These are phyloP conservation scores for Sporobolomyces phaffii DNA, from an alignment of 768 basidiomycete genomes.

Conservation along the genomic window DNA sequence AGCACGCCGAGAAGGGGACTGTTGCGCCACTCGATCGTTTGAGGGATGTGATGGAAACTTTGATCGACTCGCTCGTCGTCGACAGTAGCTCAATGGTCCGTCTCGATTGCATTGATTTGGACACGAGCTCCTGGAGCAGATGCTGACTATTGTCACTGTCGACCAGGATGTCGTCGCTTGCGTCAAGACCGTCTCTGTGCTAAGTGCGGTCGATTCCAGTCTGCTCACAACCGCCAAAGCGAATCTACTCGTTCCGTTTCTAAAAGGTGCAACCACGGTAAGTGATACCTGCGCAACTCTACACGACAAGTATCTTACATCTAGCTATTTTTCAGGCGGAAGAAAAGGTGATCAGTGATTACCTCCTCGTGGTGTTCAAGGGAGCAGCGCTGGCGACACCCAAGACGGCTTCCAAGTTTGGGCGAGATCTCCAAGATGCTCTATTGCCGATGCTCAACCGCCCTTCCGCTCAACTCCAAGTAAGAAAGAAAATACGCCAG, in stretches of 20 bases:
- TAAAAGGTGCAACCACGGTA: constrained; percentile 75
- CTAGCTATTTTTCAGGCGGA: constrained; percentile 68
- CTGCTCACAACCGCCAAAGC: constrained; percentile 79
- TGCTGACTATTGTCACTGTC: too few species aligned
- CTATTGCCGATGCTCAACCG: constrained; percentile 89
- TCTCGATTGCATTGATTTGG: constrained; percentile 49
- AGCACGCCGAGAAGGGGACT: constrained; percentile 55
- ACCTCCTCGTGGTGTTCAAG: constrained; percentile 80
- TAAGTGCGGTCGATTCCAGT: constrained; percentile 73
- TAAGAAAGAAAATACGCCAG: too few species aligned
- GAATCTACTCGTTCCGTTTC: constrained; percentile 76
- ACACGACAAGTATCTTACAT: too few species aligned
- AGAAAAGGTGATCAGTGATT: constrained; percentile 75
- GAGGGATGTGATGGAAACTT: constrained; percentile 68
- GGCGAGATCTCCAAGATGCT: constrained; percentile 69
- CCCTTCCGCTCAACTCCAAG: constrained; percentile 44
- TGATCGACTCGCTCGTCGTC: constrained; percentile 86
- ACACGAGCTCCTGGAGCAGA: too few species aligned
- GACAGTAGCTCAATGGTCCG: constrained; percentile 60
- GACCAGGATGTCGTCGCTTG: constrained; percentile 55
- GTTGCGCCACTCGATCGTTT: constrained; percentile 51
- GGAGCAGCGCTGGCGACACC: constrained; percentile 80
- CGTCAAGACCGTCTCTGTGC: constrained; percentile 74
- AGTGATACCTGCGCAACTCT: too few species aligned
- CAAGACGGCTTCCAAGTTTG: constrained; percentile 65